phyloP scores from a whole-genome alignment of 805 yeast genomes.

The Zygosaccharomyces bailii region DNA sequence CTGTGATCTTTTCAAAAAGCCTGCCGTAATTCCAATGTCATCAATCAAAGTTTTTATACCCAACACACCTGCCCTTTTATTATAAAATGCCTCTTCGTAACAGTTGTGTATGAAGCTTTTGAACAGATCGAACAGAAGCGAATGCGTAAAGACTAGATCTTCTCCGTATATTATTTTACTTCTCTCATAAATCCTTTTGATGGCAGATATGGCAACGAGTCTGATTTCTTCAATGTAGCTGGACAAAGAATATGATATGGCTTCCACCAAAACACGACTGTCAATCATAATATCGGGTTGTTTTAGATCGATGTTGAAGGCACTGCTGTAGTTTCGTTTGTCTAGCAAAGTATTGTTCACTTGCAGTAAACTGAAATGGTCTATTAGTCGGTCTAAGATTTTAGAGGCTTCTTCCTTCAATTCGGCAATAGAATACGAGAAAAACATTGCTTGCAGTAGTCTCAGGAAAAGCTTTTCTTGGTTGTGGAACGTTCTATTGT shows the following conservation, averaged over 20 bases:
- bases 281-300: conserved; percentile 72
- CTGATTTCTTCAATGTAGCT: conserved; percentile 70
- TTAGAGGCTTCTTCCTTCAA: conserved; percentile 61
- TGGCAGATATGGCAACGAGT: conserved; percentile 63
- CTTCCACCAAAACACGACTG: conserved; percentile 67
- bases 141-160: conserved; percentile 65
- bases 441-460: conserved; percentile 68
- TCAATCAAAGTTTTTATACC: conserved; percentile 74
- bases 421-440: conserved; percentile 71
- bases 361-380: conserved; percentile 75
- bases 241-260: conserved; percentile 75
- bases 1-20: conserved; percentile 74
- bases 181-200: conserved; percentile 57
- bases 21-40: conserved; percentile 62
- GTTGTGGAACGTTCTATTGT: conserved; percentile 47
- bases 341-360: conserved; percentile 70
- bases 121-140: conserved; percentile 71
- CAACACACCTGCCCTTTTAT: conserved; percentile 82
- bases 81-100: conserved; percentile 81
- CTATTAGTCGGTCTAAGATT: conserved; percentile 63
- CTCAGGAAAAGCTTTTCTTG: conserved; percentile 65
- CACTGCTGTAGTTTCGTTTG: conserved; percentile 60
- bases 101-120: conserved; percentile 86
- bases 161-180: conserved; percentile 67
- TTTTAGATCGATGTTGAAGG: conserved; percentile 70